Evolutionary conservation across 1,139 yeast species (phyloP).

Genomic region (Candida glucosophila): DNA sequence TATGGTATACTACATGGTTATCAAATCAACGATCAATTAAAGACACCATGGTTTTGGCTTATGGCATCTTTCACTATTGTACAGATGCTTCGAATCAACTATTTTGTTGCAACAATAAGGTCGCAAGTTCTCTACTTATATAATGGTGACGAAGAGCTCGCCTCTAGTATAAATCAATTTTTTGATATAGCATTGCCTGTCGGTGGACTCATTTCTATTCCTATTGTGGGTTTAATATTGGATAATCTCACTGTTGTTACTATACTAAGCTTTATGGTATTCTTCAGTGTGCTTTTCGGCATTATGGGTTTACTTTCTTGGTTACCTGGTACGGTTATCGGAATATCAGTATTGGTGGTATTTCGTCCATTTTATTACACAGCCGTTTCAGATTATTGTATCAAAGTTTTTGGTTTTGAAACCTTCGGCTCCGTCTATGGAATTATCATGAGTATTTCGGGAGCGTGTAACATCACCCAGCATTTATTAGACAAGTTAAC

Average conservation of each 20-base stretch:
- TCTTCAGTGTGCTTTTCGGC: constrained; percentile 55
- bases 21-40: constrained; percentile 53
- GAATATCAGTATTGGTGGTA: constrained; percentile 64
- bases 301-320: constrained; percentile 53
- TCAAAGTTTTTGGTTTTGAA: constrained; percentile 87
- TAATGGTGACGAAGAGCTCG: constrained; percentile 38
- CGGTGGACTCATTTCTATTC: constrained; percentile 80
- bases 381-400: constrained; percentile 82
- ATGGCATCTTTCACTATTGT: constrained; percentile 74
- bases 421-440: constrained; percentile 94
- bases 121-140: constrained; percentile 70
- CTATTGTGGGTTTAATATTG: constrained; percentile 73
- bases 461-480: constrained; percentile 66
- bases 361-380: constrained; percentile 91
- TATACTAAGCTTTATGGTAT: constrained; percentile 45
- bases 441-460: constrained; percentile 70
- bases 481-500: constrained; percentile 62
- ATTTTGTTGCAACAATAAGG: constrained; percentile 80
- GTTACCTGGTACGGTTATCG: constrained; percentile 46
- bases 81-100: constrained; percentile 86
- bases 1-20: constrained; percentile 79
- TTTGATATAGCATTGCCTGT: constrained; percentile 81
- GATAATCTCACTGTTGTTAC: constrained; percentile 64
- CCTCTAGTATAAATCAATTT: constrained; percentile 56
- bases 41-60: constrained; percentile 68